Percentiles rank a stretch among this genome's conserved stretches.
These are phyloP conservation scores for Chalciporus chontae DNA, from an alignment of 768 basidiomycete species.

Conservation along the genomic window DNA sequence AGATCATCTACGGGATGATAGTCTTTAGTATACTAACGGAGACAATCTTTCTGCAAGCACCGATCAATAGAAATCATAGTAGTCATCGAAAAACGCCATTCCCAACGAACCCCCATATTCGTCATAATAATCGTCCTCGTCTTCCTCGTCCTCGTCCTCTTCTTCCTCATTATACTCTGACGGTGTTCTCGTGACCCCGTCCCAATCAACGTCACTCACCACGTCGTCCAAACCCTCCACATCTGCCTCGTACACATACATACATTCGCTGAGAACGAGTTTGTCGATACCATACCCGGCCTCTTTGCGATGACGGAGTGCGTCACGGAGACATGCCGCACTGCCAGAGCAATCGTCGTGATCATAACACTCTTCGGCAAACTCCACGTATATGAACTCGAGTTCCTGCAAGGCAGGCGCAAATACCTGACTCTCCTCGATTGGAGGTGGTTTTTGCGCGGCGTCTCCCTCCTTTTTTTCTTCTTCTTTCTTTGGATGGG, in stretches of 20 bases:
- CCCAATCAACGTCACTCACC: conserved; percentile 18
- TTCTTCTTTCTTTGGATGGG: background rate
- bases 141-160: background rate
- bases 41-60: no score
- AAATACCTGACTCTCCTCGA: conserved; percentile 7
- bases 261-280: conserved; percentile 13
- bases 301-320: conserved; percentile 11
- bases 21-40: background rate
- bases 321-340: conserved; percentile 13
- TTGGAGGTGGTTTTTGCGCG: background rate
- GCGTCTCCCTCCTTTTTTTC: background rate
- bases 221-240: conserved; percentile 2
- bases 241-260: conserved; percentile 3
- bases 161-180: conserved; percentile 1
- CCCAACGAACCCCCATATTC: background rate
- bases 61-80: background rate
- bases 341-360: conserved; percentile 3
- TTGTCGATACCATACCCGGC: conserved; percentile 9
- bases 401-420: conserved; percentile 15
- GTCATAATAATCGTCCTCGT: background rate
- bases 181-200: conserved; percentile 5
- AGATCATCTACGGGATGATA: background rate
- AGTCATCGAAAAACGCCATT: background rate
- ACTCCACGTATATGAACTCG: conserved; percentile 6
- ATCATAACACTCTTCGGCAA: conserved; percentile 6